phyloP scores from a whole-genome alignment of 306 rosid genomes.

The Urtica urens region DNA sequence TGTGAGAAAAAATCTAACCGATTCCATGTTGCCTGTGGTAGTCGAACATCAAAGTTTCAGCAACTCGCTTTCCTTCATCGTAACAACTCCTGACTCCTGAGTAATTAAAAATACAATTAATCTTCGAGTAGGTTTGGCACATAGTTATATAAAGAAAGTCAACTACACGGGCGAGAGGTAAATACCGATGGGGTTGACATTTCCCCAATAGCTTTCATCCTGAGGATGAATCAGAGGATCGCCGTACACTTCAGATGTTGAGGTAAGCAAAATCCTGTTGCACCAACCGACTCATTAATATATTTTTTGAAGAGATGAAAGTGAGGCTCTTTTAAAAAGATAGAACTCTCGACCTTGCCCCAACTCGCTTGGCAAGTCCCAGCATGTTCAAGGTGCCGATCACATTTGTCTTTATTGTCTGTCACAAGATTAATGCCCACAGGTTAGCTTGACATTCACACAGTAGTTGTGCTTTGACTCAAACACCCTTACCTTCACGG shows the following conservation, averaged over 20 bases:
- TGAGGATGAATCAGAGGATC: constrained; percentile 98
- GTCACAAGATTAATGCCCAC: constrained; percentile 17
- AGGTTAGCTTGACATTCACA: not conserved
- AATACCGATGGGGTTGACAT: constrained; percentile 92
- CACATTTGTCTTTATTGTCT: constrained; percentile 97
- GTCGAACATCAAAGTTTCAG: constrained; percentile 96
- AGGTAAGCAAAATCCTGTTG: constrained; percentile 88
- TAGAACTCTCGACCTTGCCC: constrained; percentile 63
- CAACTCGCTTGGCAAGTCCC: constrained; percentile 97
- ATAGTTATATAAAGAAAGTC: constrained; percentile 1
- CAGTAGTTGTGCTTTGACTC: not conserved
- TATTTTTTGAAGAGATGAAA: constrained; percentile 7
- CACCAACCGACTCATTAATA: constrained; percentile 20
- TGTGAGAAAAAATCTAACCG: constrained; percentile 27
- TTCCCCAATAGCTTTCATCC: constrained; percentile 92
- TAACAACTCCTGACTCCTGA: constrained; percentile 98
- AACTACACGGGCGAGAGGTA: constrained; percentile 7
- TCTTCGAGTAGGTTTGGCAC: not conserved
- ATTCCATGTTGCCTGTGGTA: constrained; percentile 97
- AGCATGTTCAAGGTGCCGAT: constrained; percentile 96
- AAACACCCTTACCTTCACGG: constrained; percentile 56
- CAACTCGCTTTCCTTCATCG: constrained; percentile 97
- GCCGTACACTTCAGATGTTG: constrained; percentile 96
- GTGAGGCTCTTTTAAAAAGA: not conserved
- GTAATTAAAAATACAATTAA: not conserved